Conservation (phyloP, 1,284 basidiomycete species). For the Moesziomyces sp. region DNA sequence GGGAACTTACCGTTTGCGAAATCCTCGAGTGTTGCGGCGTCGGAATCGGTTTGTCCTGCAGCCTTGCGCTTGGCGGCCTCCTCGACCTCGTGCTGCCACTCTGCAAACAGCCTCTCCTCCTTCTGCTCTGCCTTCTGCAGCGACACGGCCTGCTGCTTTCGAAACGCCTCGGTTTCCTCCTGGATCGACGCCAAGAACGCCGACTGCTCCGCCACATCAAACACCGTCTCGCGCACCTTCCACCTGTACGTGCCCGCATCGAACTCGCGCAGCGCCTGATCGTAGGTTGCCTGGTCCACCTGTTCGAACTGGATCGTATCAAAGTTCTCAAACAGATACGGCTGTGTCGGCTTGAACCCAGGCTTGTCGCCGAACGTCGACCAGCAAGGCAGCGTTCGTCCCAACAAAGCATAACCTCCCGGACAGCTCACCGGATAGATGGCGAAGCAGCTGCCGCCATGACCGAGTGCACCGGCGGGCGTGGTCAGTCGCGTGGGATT, state of each 20-base stretch:
- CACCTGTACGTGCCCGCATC: constrained; percentile 75
- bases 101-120: constrained; percentile 69
- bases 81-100: constrained; percentile 31
- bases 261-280: constrained; percentile 73
- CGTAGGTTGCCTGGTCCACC: constrained; percentile 19
- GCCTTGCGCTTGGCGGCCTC: constrained; percentile 12
- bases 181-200: constrained; percentile 70
- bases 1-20: constrained; percentile 6
- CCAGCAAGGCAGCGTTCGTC: constrained; percentile 72
- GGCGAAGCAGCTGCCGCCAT: constrained; percentile 71
- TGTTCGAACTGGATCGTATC: constrained; percentile 72
- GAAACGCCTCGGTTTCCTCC: constrained; percentile 71
- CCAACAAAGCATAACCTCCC: constrained; percentile 76
- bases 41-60: constrained; percentile 1
- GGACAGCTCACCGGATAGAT: constrained; percentile 78
- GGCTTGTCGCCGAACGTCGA: constrained; percentile 74
- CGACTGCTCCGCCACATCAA: constrained; percentile 74
- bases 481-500: constrained; percentile 68
- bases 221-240: constrained; percentile 70
- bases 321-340: constrained; percentile 76
- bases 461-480: constrained; percentile 73
- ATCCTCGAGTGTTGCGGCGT: constrained; percentile 4
- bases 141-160: constrained; percentile 61
- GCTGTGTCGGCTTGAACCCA: constrained; percentile 71
- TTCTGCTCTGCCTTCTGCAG: constrained; percentile 50